A percentile compares a stretch with the other conserved stretches of the same genome.
Evolutionary conservation across 1,284 basidiomycete genomes (phyloP).

Genomic region (Malassezia vespertilionis): DNA sequence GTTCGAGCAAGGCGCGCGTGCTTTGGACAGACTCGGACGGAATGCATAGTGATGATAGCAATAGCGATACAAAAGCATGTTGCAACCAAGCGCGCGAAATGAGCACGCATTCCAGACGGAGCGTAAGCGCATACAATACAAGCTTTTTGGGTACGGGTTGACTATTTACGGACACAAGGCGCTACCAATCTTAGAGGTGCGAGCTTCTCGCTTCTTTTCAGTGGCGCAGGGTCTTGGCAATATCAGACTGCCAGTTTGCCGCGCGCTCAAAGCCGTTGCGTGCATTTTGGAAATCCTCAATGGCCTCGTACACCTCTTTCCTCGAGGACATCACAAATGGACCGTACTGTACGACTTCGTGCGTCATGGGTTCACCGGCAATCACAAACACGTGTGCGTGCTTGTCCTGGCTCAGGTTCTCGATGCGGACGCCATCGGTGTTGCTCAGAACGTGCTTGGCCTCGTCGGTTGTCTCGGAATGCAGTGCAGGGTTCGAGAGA

Average conservation of each 20-base stretch:
- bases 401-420: slow-evolving; percentile 39
- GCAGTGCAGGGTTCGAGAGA: slow-evolving; percentile 44
- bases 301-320: slow-evolving; percentile 69
- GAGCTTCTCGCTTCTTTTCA: too few relatives aligned
- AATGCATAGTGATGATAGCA: slow-evolving; percentile 24
- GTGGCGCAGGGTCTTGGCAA: slow-evolving; percentile 44
- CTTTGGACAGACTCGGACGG: slow-evolving; percentile 39
- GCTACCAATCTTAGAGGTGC: too few relatives aligned
- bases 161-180: too few relatives aligned
- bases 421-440: slow-evolving; percentile 58
- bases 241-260: slow-evolving; percentile 72
- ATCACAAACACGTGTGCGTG: slow-evolving; percentile 49
- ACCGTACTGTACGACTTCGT: slow-evolving; percentile 74
- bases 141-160: too few relatives aligned
- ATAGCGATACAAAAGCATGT: too few relatives aligned
- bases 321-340: slow-evolving; percentile 64
- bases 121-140: too few relatives aligned
- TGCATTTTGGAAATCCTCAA: slow-evolving; percentile 69
- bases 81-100: too few relatives aligned
- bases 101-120: too few relatives aligned
- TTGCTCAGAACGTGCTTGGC: slow-evolving; percentile 39
- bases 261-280: slow-evolving; percentile 84
- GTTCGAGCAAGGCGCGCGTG: slow-evolving; percentile 44
- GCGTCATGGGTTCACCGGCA: slow-evolving; percentile 78
- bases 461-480: slow-evolving; percentile 54